These are phyloP conservation scores for Hondaea fermentalgiana DNA, from an alignment of 108 stramenopile genomes.

Conservation along the genomic window DNA sequence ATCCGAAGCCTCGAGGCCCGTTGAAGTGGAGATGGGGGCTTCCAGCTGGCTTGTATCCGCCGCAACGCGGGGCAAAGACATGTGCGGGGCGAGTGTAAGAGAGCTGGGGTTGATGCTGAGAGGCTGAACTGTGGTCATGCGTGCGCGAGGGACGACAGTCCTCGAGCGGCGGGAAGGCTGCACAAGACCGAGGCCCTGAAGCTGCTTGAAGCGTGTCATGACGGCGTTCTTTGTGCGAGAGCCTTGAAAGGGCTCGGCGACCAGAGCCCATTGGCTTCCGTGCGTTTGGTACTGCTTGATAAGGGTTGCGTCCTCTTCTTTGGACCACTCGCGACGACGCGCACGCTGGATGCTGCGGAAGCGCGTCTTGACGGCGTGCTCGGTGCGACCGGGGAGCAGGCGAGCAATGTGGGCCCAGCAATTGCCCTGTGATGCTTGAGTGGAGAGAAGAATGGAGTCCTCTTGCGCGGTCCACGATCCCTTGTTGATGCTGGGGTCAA, in stretches of 20 bases:
- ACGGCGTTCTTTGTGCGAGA: not conserved
- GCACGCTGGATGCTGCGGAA: constrained; percentile 14
- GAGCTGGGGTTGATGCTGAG: not conserved
- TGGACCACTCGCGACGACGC: constrained; percentile 9
- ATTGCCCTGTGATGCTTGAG: constrained; percentile 32
- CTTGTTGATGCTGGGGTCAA: constrained; percentile 60
- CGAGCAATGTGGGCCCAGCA: constrained; percentile 49
- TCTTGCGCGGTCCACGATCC: constrained; percentile 56
- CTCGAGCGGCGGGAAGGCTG: not conserved
- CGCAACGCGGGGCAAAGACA: no score
- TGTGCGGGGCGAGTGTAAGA: no score
- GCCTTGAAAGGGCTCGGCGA: not conserved
- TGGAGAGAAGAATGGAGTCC: constrained; percentile 36
- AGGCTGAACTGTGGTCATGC: not conserved
- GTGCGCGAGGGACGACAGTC: not conserved
- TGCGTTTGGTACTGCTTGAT: not conserved
- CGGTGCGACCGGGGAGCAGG: constrained; percentile 37
- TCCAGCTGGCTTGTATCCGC: no score
- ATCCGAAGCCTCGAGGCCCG: no score
- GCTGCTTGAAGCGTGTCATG: constrained; percentile 15
- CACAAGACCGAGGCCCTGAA: not conserved
- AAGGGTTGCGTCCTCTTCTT: not conserved
- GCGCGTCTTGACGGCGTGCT: constrained; percentile 45
- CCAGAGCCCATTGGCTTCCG: not conserved
- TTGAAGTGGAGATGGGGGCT: no score